These are phyloP conservation scores for Somion occarium DNA, from an alignment of 1,284 basidiomycete genomes.

Conservation along the genomic window DNA sequence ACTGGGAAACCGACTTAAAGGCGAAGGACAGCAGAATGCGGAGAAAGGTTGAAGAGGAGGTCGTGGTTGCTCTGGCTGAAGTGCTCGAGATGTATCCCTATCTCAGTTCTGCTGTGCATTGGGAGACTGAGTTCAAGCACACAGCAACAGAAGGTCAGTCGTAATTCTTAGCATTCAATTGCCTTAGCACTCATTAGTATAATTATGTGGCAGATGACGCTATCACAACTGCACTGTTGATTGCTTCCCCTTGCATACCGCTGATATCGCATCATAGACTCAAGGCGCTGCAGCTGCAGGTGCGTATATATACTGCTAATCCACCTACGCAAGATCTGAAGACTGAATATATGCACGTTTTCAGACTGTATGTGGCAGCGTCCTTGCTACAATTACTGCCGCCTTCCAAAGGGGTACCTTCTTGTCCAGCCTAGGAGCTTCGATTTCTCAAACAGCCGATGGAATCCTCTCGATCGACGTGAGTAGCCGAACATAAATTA, in stretches of 20 bases:
- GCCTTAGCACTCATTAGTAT: constrained; percentile 4
- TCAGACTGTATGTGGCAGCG: constrained; percentile 35
- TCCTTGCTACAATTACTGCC: constrained; percentile 45
- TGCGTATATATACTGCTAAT: constrained; percentile 19
- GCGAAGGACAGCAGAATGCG: constrained; percentile 19
- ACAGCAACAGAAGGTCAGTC: constrained; percentile 28
- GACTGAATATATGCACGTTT: no score
- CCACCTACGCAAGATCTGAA: no score
- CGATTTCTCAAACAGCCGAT: not conserved
- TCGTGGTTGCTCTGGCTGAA: constrained; percentile 66
- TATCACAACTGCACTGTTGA: constrained; percentile 37
- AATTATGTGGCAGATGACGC: constrained; percentile 27
- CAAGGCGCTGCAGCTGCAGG: constrained; percentile 50
- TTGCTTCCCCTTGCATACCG: constrained; percentile 54
- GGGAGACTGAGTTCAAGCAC: constrained; percentile 64
- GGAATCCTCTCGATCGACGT: constrained; percentile 6
- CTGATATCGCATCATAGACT: constrained; percentile 48
- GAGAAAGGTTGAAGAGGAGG: constrained; percentile 52
- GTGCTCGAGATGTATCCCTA: constrained; percentile 55
- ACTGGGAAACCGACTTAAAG: constrained; percentile 34
- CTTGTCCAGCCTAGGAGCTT: constrained; percentile 19
- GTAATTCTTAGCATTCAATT: constrained; percentile 11
- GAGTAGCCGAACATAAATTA: not conserved
- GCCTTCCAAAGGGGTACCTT: constrained; percentile 50
- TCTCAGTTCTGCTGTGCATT: constrained; percentile 34